A percentile compares a stretch with the other conserved stretches of the same genome.
phyloP scores from a whole-genome alignment of 2,329 filamentous ascomycete species.

The Elsinoe arachidis region DNA sequence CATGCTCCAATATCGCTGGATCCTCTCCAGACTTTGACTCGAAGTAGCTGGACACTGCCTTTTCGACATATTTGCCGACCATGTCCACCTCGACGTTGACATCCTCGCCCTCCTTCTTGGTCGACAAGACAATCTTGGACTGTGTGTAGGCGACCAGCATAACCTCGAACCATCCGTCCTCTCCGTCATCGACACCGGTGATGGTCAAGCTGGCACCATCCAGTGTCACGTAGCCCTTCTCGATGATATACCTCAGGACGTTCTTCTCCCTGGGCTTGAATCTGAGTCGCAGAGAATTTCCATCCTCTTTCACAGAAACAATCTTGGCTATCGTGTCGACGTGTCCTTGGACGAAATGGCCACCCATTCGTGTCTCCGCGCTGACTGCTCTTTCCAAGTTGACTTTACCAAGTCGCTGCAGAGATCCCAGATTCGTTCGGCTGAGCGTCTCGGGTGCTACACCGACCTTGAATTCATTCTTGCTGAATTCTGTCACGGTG shows the following conservation, averaged over 20 bases:
- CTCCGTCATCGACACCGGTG: conserved; percentile 70
- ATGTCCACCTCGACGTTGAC: conserved; percentile 94
- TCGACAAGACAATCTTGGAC: conserved; percentile 75
- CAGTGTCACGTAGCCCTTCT: conserved; percentile 91
- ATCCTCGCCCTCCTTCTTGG: conserved; percentile 67
- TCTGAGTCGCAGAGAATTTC: conserved; percentile 82
- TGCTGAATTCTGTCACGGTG: conserved; percentile 69
- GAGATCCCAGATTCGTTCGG: conserved; percentile 80
- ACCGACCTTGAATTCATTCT: conserved; percentile 71
- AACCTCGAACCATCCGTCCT: conserved; percentile 81
- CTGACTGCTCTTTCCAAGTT: conserved; percentile 93
- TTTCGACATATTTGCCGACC: conserved; percentile 77
- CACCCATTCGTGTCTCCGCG: conserved; percentile 89
- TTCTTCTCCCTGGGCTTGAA: conserved; percentile 61
- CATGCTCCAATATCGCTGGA: conserved; percentile 43
- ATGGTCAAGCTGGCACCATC: conserved; percentile 93
- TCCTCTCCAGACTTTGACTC: conserved; percentile 46
- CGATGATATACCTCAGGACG: conserved; percentile 79
- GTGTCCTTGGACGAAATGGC: conserved; percentile 96
- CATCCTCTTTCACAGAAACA: conserved; percentile 63
- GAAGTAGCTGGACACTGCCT: conserved; percentile 78
- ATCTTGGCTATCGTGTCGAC: conserved; percentile 84
- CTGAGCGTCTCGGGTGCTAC: conserved; percentile 93
- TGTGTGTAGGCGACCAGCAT: conserved; percentile 98
- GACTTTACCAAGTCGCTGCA: conserved; percentile 58